phyloP scores from a whole-genome alignment of 2,329 filamentous ascomycete species.

The Claviceps quebecensis region DNA sequence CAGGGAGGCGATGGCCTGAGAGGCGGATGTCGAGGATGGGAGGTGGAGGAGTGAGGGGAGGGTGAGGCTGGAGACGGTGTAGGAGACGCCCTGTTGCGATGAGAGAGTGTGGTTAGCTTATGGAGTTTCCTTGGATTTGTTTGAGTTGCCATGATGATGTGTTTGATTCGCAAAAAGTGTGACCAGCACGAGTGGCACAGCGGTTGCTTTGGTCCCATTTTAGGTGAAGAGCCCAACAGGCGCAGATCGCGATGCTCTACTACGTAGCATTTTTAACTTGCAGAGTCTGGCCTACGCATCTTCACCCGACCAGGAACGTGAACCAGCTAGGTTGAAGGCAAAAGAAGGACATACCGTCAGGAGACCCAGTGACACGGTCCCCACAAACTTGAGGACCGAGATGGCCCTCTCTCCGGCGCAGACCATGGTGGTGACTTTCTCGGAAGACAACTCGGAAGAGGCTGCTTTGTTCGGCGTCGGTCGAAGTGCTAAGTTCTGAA shows the following conservation, averaged over 20 bases:
- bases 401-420: constrained; percentile 42
- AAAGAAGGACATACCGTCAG: constrained; percentile 52
- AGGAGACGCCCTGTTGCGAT: constrained; percentile 62
- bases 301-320: no score
- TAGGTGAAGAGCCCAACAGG: no score
- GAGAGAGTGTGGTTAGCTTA: not conserved
- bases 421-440: constrained; percentile 35
- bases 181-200: no score
- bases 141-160: not conserved
- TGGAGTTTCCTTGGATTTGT: constrained; percentile 1
- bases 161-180: not conserved
- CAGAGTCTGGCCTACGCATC: no score
- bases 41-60: constrained; percentile 71
- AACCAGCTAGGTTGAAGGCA: not conserved
- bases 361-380: constrained; percentile 76
- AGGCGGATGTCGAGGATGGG: constrained; percentile 57
- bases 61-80: constrained; percentile 63
- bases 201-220: no score
- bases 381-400: constrained; percentile 79
- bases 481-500: not conserved
- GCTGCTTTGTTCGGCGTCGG: not conserved
- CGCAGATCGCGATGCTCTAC: no score
- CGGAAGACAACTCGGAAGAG: no score
- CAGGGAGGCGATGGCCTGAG: constrained; percentile 57
- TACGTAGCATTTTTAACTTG: no score